phyloP scores from a whole-genome alignment of 441 rosid genomes.

The Corymbia citriodora region DNA sequence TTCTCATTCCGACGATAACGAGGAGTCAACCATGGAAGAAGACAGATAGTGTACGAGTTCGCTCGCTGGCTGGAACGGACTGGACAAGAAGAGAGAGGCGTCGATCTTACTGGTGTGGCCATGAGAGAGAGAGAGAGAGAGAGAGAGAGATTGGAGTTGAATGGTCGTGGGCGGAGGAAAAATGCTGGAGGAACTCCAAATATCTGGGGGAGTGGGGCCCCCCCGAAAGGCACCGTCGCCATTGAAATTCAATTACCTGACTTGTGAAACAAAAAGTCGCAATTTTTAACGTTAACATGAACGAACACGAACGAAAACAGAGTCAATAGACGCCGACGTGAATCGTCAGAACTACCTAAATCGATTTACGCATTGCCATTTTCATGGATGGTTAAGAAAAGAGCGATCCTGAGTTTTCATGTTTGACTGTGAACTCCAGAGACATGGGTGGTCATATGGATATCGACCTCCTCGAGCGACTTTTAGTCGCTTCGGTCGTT shows the following conservation, averaged over 20 bases:
- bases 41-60: neutral
- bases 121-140: neutral
- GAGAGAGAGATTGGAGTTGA: neutral
- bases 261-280: neutral
- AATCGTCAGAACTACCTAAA: neutral
- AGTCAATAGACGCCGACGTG: neutral
- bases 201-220: neutral
- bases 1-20: neutral
- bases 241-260: neutral
- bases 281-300: neutral
- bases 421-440: neutral
- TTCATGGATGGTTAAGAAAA: neutral
- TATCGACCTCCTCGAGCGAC: neutral
- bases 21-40: neutral
- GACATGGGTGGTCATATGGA: neutral
- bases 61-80: neutral
- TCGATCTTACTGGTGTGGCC: neutral
- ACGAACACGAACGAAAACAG: neutral
- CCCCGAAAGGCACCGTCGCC: neutral
- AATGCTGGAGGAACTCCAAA: neutral
- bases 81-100: neutral
- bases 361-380: neutral
- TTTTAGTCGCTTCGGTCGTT: neutral
- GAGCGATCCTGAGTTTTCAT: neutral
- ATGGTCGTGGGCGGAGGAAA: neutral